Base-by-base conservation (phyloP, 129 eudicot genomes). In the Chrysanthemum lavandulifolium region DNA sequence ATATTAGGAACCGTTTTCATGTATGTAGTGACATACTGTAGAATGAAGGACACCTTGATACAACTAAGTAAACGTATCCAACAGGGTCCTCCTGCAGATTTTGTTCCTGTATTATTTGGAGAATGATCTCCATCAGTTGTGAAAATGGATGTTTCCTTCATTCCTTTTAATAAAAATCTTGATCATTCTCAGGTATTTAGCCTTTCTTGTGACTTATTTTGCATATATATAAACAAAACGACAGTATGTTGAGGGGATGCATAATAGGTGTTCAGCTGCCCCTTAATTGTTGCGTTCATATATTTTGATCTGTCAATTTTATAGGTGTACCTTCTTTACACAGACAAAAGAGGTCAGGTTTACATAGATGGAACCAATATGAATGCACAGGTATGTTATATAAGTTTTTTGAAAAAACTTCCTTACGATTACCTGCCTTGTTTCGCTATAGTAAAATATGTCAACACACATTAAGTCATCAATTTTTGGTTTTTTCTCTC, bases 41-140 rank as follows among this genome's bases (percentile, higher is more conserved):
- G 98, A 76, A 84, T 94, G 98, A 94, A 94, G 78, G 98, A 94
- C 64, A 94, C 98, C 3, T 82, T 94, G 83, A 69, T 94, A 72
- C 87, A 94, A 49, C 76, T 94, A 71, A 90, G 98, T 69, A 94
- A 94, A 82, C 97, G 97, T 54, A 87, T 90, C 47, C 86, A 59
- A 40, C 86, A 61, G 65, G 98, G 97, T 33, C 98, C 98, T 31
- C 96, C 98, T 77, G 64, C 97, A 40, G 96, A 94, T 73, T 83
- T 94, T 52, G 93, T 94, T 79, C 97, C 96, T 58, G 97, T 94
- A 53, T 83, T 94, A 71, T 94, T 94, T 86, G 98, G 97, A 61
- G 97, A 90, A 85, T 81, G 79, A 74, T 68, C 83, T 15, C 97
- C 98, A 8, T 78, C 87, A 33, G 79, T 71, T 57, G 86, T 78